These are phyloP conservation scores for Scutellaria minor DNA, from an alignment of 257 asterid species.

Conservation along the genomic window DNA sequence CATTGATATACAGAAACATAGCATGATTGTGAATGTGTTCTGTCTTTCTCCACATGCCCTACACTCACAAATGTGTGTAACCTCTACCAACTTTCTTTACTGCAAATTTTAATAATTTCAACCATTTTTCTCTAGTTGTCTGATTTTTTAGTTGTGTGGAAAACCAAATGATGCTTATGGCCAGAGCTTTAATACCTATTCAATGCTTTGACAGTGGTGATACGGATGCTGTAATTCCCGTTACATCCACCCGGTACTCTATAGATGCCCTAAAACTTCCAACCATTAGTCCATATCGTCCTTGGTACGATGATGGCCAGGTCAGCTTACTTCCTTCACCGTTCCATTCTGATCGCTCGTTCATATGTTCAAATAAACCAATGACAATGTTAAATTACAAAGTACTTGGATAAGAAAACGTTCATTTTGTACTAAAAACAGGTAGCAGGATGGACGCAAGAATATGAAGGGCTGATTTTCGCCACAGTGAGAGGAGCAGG, in stretches of 20 bases:
- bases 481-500: conserved; percentile 94
- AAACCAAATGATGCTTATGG: background rate
- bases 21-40: background rate
- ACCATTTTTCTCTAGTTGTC: background rate
- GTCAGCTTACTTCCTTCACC: conserved; percentile 42
- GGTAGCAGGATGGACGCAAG: conserved; percentile 97
- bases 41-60: no score
- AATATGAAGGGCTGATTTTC: conserved; percentile 76
- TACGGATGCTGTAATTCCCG: conserved; percentile 91
- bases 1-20: background rate
- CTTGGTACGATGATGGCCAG: conserved; percentile 97
- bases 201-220: conserved; percentile 69
- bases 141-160: background rate
- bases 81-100: no score
- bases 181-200: background rate
- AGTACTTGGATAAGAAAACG: background rate
- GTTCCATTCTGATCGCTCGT: background rate
- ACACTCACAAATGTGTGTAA: no score
- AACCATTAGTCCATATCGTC: conserved; percentile 68
- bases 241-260: conserved; percentile 88
- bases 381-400: no score
- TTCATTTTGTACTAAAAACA: conserved; percentile 34
- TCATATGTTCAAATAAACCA: no score
- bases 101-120: background rate
- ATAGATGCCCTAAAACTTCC: conserved; percentile 75